Conservation (phyloP, 1,284 basidiomycete species). For the Cryptococcus wingfieldii region DNA sequence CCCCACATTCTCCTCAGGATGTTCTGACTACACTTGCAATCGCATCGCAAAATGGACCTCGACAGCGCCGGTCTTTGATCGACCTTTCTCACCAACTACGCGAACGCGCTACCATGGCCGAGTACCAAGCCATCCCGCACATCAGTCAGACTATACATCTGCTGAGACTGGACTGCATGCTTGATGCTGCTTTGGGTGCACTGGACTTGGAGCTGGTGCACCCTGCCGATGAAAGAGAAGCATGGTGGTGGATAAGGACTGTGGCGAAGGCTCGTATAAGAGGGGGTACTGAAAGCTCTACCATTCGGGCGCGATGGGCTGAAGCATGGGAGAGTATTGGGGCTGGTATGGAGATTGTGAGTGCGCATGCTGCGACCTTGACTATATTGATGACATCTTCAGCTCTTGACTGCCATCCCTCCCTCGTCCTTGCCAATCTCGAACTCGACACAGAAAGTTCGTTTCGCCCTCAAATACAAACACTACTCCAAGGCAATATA, state of each 20-base stretch:
- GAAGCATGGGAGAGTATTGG: conserved; percentile 22
- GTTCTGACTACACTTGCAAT: conserved; percentile 1
- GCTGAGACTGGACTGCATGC: conserved; percentile 33
- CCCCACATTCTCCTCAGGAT: conserved; percentile 5
- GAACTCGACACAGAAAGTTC: conserved; percentile 1
- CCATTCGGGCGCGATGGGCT: conserved; percentile 26
- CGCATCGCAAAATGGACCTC: conserved; percentile 20
- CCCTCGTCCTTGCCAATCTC: neutral
- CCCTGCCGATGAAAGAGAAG: conserved; percentile 18
- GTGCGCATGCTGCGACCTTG: conserved; percentile 4
- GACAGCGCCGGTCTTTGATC: conserved; percentile 27
- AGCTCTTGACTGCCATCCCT: conserved; percentile 19
- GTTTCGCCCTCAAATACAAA: conserved; percentile 25
- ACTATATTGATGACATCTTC: neutral
- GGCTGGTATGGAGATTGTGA: conserved; percentile 28
- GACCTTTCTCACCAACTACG: conserved; percentile 26
- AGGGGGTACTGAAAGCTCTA: neutral
- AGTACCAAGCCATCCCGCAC: neutral
- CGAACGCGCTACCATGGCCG: conserved; percentile 25
- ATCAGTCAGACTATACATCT: neutral
- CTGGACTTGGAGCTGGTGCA: conserved; percentile 24
- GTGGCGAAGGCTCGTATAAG: conserved; percentile 9
- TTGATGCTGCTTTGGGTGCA: conserved; percentile 28
- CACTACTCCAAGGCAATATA: conserved; percentile 16
- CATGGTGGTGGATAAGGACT: conserved; percentile 38